phyloP scores from a whole-genome alignment of 345 rosid genomes.

The Diplotaxis tenuifolia region DNA sequence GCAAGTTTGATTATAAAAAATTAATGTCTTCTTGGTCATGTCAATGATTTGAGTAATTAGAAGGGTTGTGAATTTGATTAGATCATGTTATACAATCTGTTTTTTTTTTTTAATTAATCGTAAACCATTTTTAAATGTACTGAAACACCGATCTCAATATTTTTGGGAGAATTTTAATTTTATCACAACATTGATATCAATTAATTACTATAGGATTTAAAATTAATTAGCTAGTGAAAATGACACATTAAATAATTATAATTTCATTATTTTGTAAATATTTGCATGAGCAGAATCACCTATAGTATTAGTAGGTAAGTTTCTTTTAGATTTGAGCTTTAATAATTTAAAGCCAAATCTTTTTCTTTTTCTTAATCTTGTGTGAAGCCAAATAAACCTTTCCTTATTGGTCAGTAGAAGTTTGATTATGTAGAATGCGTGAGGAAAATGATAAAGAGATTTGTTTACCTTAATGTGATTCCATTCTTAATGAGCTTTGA shows the following conservation, averaged over 20 bases:
- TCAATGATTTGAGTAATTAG: constrained; percentile 15
- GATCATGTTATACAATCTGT: not conserved
- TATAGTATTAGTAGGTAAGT: too few relatives aligned
- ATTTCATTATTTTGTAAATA: too few relatives aligned
- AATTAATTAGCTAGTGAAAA: too few relatives aligned
- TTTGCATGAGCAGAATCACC: too few relatives aligned
- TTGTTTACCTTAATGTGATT: constrained; percentile 1
- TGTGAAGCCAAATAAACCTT: too few relatives aligned
- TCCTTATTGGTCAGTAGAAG: not conserved
- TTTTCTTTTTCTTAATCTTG: too few relatives aligned
- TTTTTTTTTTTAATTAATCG: not conserved
- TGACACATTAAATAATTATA: too few relatives aligned
- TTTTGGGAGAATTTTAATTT: too few relatives aligned
- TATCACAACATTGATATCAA: too few relatives aligned
- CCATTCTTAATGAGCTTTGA: not conserved
- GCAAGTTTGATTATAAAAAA: constrained; percentile 32
- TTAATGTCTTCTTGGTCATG: constrained; percentile 15
- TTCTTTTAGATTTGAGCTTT: too few relatives aligned
- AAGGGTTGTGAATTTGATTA: not conserved
- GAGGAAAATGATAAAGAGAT: not conserved
- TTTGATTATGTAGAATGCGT: not conserved
- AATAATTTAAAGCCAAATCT: too few relatives aligned
- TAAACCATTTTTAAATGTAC: not conserved
- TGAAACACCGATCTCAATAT: not conserved
- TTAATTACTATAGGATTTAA: too few relatives aligned